Percentiles rank a stretch among this genome's conserved stretches.
Conservation (phyloP, 106 monocot genomes). For the Dendrobium chrysotoxum region DNA sequence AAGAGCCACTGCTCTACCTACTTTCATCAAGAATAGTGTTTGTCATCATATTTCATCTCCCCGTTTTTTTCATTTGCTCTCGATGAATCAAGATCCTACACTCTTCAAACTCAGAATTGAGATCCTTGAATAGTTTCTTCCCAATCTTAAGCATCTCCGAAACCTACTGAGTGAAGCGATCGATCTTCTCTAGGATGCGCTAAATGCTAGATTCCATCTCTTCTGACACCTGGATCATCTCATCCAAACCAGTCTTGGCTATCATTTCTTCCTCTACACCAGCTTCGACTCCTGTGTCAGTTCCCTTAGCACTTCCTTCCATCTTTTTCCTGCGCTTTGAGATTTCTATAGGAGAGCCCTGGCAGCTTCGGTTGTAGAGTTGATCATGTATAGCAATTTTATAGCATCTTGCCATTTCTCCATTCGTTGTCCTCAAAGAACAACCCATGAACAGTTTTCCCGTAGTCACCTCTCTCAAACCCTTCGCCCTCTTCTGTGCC, state of each 20-base stretch:
- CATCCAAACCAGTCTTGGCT: background rate
- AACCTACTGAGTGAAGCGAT: conserved; percentile 13
- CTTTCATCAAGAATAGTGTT: too few relatives aligned
- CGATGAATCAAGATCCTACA: conserved; percentile 49
- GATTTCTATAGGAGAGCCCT: too few relatives aligned
- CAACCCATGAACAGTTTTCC: too few relatives aligned
- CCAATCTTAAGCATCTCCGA: conserved; percentile 17
- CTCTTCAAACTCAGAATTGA: conserved; percentile 21
- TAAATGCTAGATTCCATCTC: conserved; percentile 19
- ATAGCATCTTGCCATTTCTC: too few relatives aligned
- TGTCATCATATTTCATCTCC: conserved; percentile 20
- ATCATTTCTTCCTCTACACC: background rate
- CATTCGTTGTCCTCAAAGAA: too few relatives aligned
- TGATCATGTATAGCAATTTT: too few relatives aligned
- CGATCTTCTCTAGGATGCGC: conserved; percentile 17
- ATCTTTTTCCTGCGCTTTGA: too few relatives aligned
- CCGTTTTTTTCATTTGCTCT: conserved; percentile 77
- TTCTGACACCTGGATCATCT: conserved; percentile 9
- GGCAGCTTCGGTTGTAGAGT: too few relatives aligned
- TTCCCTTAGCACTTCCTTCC: background rate
- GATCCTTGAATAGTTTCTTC: conserved; percentile 20
- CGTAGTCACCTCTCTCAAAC: too few relatives aligned
- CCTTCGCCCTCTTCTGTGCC: too few relatives aligned
- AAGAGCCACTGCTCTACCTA: too few relatives aligned
- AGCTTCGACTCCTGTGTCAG: background rate